Base-by-base conservation (phyloP, 1,139 yeast species). In the Taiozyma sp. region DNA sequence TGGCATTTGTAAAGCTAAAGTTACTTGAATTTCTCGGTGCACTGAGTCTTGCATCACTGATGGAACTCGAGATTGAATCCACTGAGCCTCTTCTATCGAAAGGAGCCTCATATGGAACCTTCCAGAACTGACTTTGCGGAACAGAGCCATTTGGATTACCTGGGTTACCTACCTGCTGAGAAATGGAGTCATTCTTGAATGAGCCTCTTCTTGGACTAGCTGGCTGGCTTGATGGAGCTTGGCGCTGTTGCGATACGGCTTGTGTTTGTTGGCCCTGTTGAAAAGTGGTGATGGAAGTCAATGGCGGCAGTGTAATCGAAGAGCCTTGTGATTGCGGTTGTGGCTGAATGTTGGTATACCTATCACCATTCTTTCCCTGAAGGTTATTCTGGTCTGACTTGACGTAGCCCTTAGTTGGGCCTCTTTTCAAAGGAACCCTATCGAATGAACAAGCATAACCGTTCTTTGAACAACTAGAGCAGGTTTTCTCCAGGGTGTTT, bases 351-450 rank as follows among this genome's bases (percentile, higher is more conserved):
- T 16, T 26, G 47, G 42, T 11, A 44, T 16, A 28, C 28, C 45
- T 32, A 19, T 37, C 41, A 11, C 41, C 41, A 37, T 37, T 37
- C 41, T 37, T 37, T 6, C 14, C 14, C 24, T 21, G 29, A 7
- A 37, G 13, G 11, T 43, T 21, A 16, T 26, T 10, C 3, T 46
- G 22, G 29, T 56, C 44, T 6, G 14, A 21, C 43, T 58, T 55
- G 11, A 76, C 73, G 59, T 80, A 83, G 1, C 91, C 91, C 62
- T 85, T 85, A 2, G 86, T 76, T 0, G 95, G 95, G 0, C 93
- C 95, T 57, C 95, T 69, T 62, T 85, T 86, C 65, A 85, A 65
- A 0, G 90, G 93, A 1, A 83, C 75, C 50, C 93, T 70, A 26
- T 83, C 81, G 61, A 83, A 85, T 1, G 83, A 72, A 65, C 91